Evolutionary conservation across 106 monocot species (phyloP).

Genomic region (Apostasia ramifera): DNA sequence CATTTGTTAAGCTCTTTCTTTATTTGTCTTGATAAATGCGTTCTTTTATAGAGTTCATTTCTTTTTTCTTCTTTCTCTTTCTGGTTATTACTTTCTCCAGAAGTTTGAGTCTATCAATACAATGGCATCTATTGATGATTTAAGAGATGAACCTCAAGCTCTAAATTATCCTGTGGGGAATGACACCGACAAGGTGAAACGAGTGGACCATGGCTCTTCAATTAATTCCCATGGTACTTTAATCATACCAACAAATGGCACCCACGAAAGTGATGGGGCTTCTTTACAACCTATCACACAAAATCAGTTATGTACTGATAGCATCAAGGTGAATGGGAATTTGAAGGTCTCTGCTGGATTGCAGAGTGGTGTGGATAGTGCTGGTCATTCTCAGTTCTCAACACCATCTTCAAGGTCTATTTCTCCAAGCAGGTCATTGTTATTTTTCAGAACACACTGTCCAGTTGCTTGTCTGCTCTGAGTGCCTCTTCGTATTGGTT

Average conservation of each 20-base stretch:
- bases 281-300: conserved; percentile 15
- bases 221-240: conserved; percentile 21
- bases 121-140: conserved; percentile 19
- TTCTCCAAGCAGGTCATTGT: conserved; percentile 65
- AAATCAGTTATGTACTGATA: conserved; percentile 29
- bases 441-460: background rate
- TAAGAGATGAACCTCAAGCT: conserved; percentile 20
- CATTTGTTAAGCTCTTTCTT: too few species aligned
- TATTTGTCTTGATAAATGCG: too few species aligned
- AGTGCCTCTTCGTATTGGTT: background rate
- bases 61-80: background rate
- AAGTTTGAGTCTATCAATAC: conserved; percentile 32
- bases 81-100: conserved; percentile 21
- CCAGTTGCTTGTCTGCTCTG: background rate
- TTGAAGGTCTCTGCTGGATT: conserved; percentile 26
- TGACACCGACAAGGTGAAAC: conserved; percentile 29
- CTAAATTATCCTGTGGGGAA: conserved; percentile 20
- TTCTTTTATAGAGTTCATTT: background rate
- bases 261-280: conserved; percentile 25
- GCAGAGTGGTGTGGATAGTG: conserved; percentile 27
- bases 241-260: conserved; percentile 34
- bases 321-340: conserved; percentile 32
- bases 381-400: conserved; percentile 58
- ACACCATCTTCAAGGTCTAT: conserved; percentile 72
- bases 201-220: conserved; percentile 20